Base-by-base conservation (phyloP, 306 rosid genomes). In the Acacia crassicarpa region DNA sequence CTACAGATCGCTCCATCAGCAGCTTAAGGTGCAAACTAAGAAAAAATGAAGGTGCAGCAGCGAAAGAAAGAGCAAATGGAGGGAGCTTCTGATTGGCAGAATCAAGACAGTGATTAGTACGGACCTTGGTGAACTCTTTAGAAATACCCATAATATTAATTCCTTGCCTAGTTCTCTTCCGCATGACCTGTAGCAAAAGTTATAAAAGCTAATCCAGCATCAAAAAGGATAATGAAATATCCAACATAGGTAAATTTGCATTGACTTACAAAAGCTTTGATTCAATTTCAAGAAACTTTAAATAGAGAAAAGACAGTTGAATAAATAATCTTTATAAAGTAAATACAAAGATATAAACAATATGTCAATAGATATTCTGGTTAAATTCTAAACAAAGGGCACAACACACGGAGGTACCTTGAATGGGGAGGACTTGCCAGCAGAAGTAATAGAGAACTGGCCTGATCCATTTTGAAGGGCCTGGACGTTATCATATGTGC, bases 21-120 rank as follows among this genome's bases (percentile, higher is more conserved):
- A 88, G 85, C 88, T 89, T 88, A 71, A 87, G 90, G 84, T 91
- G 97, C 89, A 93, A 84, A 82, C 91, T 83, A 74, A 93, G 76
- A 81, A 89, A 89, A 85, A 88, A 89, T 25, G 94, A 77, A 48
- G 95, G 94, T 0, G 92, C 92, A 78, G 97, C 92, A 22, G 89
- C 67, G 72, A 87, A 88, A 81, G 91, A 87, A 82, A 89, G 91
- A 79, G 91, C 79, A 76, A 89, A 89, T 15, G 91, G 87, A 79
- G 87, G 89, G 78, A 88, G 83, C 74, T 84, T 88, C 73, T 78
- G 78, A 75, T 85, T 82, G 83, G 83, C 90, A 81, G 84, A 25
- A 82, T 58, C 77, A 76, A 86, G 80, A 72, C 73, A 77, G 59
- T 74, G 79, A 67, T 81, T 46, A 20, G 33, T 79, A 80, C 84